Percentiles rank a stretch among this genome's conserved stretches.
These are phyloP conservation scores for Aureobasidium sp. DNA, from an alignment of 2,329 filamentous ascomycete species.

Conservation along the genomic window DNA sequence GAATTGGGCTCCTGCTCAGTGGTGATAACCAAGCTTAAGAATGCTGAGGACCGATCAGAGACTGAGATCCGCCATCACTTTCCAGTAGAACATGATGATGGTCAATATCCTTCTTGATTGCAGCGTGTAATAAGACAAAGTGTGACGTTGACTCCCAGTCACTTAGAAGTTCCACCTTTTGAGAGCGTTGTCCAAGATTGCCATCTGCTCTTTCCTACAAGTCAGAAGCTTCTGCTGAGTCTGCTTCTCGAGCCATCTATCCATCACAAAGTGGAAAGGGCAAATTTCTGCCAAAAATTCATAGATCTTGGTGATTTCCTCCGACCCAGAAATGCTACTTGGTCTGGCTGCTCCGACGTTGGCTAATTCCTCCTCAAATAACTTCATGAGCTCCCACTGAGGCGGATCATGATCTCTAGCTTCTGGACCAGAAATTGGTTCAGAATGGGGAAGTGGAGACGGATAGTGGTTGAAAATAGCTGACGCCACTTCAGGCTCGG, in stretches of 20 bases:
- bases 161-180: neutral
- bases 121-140: too few species aligned
- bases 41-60: too few species aligned
- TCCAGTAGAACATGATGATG: too few species aligned
- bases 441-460: neutral
- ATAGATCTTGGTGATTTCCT: neutral
- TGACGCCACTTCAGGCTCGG: neutral
- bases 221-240: neutral
- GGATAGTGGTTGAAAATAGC: neutral
- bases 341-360: neutral
- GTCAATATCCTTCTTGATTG: too few species aligned
- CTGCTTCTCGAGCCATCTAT: neutral
- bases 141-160: too few species aligned
- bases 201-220: neutral
- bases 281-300: neutral
- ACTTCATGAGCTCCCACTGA: neutral
- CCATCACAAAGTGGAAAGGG: neutral
- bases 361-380: neutral
- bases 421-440: neutral
- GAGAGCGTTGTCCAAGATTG: neutral
- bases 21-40: too few species aligned
- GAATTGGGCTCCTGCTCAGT: too few species aligned
- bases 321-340: neutral
- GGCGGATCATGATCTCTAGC: neutral
- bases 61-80: too few species aligned